Conservation (phyloP, 1,139 yeast species). For the Taiozyma sp. region DNA sequence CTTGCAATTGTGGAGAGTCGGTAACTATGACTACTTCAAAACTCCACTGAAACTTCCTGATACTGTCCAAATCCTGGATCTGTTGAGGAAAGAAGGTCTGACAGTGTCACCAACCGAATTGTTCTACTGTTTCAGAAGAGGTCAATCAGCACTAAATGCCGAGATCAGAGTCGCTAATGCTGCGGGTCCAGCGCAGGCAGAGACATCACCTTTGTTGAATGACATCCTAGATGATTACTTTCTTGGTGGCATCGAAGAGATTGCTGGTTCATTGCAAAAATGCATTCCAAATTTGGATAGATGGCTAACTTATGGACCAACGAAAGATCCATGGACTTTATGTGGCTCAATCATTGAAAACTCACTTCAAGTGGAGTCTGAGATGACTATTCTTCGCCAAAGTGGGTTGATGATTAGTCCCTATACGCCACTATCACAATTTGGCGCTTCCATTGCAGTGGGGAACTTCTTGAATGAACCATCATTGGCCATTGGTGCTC, state of each 20-base stretch:
- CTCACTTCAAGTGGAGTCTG: neutral
- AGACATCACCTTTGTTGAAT: conserved; percentile 39
- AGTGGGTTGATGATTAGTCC: conserved; percentile 25
- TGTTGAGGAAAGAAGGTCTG: conserved; percentile 3
- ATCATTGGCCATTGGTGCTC: conserved; percentile 46
- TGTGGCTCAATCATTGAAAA: conserved; percentile 29
- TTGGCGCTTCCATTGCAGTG: conserved; percentile 38
- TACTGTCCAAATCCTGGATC: neutral
- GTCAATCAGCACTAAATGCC: conserved; percentile 41
- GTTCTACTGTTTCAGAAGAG: conserved; percentile 45
- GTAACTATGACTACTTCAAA: conserved; percentile 1
- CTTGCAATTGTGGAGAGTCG: conserved; percentile 35
- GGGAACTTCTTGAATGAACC: conserved; percentile 35
- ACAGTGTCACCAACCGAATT: conserved; percentile 16
- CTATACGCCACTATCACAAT: conserved; percentile 29
- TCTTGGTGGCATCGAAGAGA: conserved; percentile 48
- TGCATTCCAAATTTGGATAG: conserved; percentile 33
- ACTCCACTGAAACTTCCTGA: conserved; percentile 6
- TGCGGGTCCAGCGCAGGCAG: conserved; percentile 28
- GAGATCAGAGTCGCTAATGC: conserved; percentile 33
- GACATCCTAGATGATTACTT: conserved; percentile 41
- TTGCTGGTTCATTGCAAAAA: conserved; percentile 32
- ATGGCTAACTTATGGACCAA: conserved; percentile 36
- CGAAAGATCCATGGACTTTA: conserved; percentile 35
- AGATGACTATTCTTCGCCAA: neutral